Conservation (phyloP, 2,329 filamentous ascomycete genomes). For the Diaporthe humulicola region DNA sequence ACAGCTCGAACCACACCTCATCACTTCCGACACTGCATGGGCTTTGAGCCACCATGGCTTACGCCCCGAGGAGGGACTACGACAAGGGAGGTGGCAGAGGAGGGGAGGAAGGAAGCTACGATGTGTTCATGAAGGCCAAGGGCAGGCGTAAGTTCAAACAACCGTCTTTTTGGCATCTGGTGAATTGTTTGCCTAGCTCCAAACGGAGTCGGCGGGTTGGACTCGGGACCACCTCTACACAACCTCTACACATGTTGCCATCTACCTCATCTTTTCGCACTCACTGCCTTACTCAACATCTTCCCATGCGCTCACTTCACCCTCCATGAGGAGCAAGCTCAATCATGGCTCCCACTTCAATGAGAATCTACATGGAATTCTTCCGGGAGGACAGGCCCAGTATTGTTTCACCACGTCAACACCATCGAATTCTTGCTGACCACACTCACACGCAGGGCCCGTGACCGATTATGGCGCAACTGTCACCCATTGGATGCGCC, state of each 20-base stretch:
- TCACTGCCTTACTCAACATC: not conserved
- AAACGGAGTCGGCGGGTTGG: not conserved
- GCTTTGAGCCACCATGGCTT: conserved; percentile 58
- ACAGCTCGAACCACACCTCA: not conserved
- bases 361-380: conserved; percentile 37
- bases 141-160: conserved; percentile 62
- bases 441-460: conserved; percentile 69
- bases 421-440: conserved; percentile 14
- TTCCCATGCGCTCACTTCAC: no score
- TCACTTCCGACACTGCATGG: conserved; percentile 26
- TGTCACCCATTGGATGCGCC: conserved; percentile 90
- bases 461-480: conserved; percentile 95
- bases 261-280: not conserved
- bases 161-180: not conserved
- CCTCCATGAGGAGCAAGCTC: not conserved
- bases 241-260: not conserved
- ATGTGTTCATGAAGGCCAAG: conserved; percentile 55
- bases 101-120: conserved; percentile 38
- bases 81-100: conserved; percentile 46
- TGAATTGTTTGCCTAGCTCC: not conserved
- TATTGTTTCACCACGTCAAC: conserved; percentile 32
- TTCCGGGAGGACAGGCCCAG: conserved; percentile 16
- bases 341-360: conserved; percentile 6
- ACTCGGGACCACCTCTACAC: not conserved
- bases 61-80: conserved; percentile 66